Percentiles rank a stretch among this genome's conserved stretches.
phyloP scores from a whole-genome alignment of 108 stramenopile genomes.

The Asterionellopsis glacialis region DNA sequence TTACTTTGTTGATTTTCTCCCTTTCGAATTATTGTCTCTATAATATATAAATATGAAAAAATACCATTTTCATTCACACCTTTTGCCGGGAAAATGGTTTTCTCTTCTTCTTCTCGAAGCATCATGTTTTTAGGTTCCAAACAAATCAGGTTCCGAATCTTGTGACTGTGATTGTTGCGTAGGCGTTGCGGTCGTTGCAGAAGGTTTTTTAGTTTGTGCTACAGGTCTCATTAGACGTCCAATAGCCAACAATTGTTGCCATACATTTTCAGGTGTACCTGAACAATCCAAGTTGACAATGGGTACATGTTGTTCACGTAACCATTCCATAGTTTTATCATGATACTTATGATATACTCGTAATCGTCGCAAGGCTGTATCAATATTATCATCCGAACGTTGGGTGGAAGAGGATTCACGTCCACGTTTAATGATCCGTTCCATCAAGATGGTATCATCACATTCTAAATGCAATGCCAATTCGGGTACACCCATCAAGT shows the following conservation, averaged over 20 bases:
- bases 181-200: neutral
- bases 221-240: conserved; percentile 62
- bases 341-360: conserved; percentile 78
- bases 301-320: conserved; percentile 72
- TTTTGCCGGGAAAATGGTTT: too few species aligned
- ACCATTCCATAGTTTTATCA: conserved; percentile 62
- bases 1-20: too few species aligned
- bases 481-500: conserved; percentile 56
- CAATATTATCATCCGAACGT: conserved; percentile 76
- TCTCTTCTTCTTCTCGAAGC: too few species aligned
- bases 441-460: conserved; percentile 63
- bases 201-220: conserved; percentile 3
- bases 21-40: too few species aligned
- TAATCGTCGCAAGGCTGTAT: conserved; percentile 70
- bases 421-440: conserved; percentile 47
- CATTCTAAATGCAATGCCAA: conserved; percentile 65
- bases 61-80: too few species aligned
- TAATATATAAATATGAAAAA: too few species aligned
- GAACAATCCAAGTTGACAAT: conserved; percentile 82
- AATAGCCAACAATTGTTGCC: conserved; percentile 73
- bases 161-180: too few species aligned
- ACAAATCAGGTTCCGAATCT: too few species aligned
- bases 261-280: conserved; percentile 65
- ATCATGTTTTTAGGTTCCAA: too few species aligned
- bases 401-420: conserved; percentile 15